Base-by-base conservation (phyloP, 1,284 basidiomycete genomes). In the Cutaneotrichosporon spelunceum region DNA sequence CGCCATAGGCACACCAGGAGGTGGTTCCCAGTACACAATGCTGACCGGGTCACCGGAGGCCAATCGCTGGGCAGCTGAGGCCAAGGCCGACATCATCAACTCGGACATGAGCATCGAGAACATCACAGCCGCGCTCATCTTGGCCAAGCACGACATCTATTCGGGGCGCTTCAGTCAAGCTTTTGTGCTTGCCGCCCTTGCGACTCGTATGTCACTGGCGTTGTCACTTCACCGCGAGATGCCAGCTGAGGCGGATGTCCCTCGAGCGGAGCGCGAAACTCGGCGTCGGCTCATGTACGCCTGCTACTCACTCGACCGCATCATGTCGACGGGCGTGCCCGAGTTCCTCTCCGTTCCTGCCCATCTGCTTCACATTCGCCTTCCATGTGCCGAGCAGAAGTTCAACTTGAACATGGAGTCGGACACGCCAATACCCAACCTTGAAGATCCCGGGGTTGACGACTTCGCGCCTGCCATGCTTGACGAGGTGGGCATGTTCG, bases 81-180 rank as follows among this genome's bases (percentile, higher is more conserved):
- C 65, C 19, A 68, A 68, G 44, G 47, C 61, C 4, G 21, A 53
- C 2, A 52, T 66, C 7, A 33, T 66, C n/a, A 49, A 56, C 9
- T 60, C 63, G n/a, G 68, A 67, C 53, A 59, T 67, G 49, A 64
- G 58, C 19, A 34, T 61, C 7, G 68, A 69, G 10, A 61, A 47
- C 26, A 61, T 69, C 19, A 58, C 68, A 2, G 55, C 64, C 4
- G 62, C 68, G 9, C 64, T 69, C 26, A 42, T 69, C 8, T 53
- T 69, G 2, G 68, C 68, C 24, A 69, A 67, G 42, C 60, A 69
- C 53, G 68, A 67, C 39, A 64, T 67, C 52, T 60, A 67, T 47
- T 48, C 54, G 13, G 68, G 66, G 5, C 57, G 61, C 10, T 67
- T 63, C 34, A 42, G 39, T 3, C 59, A 59, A 14, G 68, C 62